Conservation (phyloP, 106 monocot genomes). For the Dendrobium nobile region DNA sequence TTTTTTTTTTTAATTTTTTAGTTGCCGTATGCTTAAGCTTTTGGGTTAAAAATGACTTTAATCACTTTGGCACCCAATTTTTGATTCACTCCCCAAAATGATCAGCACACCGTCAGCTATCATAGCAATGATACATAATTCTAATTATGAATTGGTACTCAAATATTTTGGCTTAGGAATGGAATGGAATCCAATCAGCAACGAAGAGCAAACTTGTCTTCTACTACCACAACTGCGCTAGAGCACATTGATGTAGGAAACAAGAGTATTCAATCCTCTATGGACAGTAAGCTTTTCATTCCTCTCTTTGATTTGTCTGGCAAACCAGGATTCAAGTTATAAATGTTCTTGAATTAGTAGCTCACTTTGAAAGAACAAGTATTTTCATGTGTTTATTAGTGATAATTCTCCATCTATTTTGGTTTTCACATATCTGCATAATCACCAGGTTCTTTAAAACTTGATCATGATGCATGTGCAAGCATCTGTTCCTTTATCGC, state of each 20-base stretch:
- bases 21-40: not conserved
- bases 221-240: slow-evolving; percentile 35
- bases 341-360: not conserved
- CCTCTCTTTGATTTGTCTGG: not conserved
- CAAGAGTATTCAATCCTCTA: slow-evolving; percentile 37
- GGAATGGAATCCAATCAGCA: slow-evolving; percentile 54
- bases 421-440: not conserved
- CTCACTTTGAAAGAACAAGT: not conserved
- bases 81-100: not conserved
- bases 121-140: not conserved
- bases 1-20: no score
- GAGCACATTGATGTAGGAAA: slow-evolving; percentile 37
- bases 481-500: slow-evolving; percentile 32
- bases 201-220: slow-evolving; percentile 42
- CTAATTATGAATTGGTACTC: not conserved
- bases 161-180: slow-evolving; percentile 25
- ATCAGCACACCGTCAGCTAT: not conserved
- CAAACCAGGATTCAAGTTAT: not conserved
- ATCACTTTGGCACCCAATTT: no score
- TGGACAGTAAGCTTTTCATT: slow-evolving; percentile 42
- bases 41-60: not conserved
- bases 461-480: slow-evolving; percentile 58
- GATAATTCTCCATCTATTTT: not conserved
- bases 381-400: not conserved
- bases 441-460: slow-evolving; percentile 50